Base-by-base conservation (phyloP, 2,329 filamentous ascomycete species). In the Neodidymelliopsis sp. region DNA sequence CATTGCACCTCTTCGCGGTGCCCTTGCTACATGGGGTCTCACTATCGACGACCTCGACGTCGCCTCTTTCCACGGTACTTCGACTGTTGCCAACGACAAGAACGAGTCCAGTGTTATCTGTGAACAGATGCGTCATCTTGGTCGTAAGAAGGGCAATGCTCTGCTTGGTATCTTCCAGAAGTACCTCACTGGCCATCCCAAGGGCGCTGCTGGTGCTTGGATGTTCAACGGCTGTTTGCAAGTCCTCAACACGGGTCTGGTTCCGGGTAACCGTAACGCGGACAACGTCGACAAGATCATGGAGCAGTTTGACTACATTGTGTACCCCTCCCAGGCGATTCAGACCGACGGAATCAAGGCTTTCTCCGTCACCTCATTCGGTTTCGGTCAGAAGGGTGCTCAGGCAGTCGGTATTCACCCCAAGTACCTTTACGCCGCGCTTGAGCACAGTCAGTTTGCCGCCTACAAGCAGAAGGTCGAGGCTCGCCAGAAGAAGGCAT, bases 151-250 rank as follows among this genome's bases (percentile, higher is more conserved):
- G 86, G 94, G 95, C 68, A 99, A 99, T 69, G 92, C 94, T 23
- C 81, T 99, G 11, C 78, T 97, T 59, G 94, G 92, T 80, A 92
- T 99, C 73, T 99, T 97, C 89, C 94, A 99, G 79, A 99, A 99
- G 78, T 97, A 95, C 75, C 86, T 99, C 54, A 99, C 95, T 44
- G 94, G 94, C 75, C 94, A 99, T 74, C 94, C 94, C 68, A 99
- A 99, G 86, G 94, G 94, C 87, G 93, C 94, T 67, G 94, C 94
- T 53, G 94, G 94, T 81, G 94, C 93, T 37, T 99, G 94, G 92
- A 99, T 99, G 94, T 87, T 99, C 84, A 99, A 99, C 81, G 94
- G 94, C 60, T 94, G 90, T 74, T 80, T 99, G 73, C 94, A 99
- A 75, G 91, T 97, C 34, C 84, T 99, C 65, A 96, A 97, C 81